phyloP scores from a whole-genome alignment of 257 asterid genomes.

The Galeopsis tetrahit region DNA sequence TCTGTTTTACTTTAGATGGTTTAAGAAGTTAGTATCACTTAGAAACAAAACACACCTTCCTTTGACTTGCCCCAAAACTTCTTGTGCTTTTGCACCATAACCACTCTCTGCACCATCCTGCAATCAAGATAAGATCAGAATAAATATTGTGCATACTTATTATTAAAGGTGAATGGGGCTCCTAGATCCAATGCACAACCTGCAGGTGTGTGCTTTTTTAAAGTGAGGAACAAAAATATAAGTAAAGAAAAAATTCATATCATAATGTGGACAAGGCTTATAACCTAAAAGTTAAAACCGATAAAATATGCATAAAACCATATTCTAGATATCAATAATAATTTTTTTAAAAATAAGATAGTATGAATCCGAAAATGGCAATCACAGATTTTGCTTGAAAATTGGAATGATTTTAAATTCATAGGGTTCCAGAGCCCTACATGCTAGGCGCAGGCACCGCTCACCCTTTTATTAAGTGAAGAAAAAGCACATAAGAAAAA shows the following conservation, averaged over 20 bases:
- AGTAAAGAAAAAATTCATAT: not conserved
- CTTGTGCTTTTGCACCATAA: slow-evolving; percentile 99
- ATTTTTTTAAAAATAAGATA: not conserved
- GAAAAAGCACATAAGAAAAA: not conserved
- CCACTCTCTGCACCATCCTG: slow-evolving; percentile 96
- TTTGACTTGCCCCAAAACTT: slow-evolving; percentile 88
- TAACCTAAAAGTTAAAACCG: not conserved
- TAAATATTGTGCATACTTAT: not conserved
- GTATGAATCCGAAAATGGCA: not conserved
- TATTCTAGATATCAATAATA: not conserved
- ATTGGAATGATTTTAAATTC: not conserved
- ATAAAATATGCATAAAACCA: not conserved
- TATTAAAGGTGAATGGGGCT: not conserved
- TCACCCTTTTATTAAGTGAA: not conserved
- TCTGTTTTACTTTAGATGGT: not conserved
- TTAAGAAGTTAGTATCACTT: slow-evolving; percentile 13
- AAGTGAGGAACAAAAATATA: not conserved
- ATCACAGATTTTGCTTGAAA: not conserved
- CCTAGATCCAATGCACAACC: too few relatives aligned
- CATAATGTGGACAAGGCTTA: not conserved
- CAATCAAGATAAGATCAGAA: slow-evolving; percentile 28
- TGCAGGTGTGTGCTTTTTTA: not conserved
- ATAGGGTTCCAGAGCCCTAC: not conserved
- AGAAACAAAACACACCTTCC: slow-evolving; percentile 73
- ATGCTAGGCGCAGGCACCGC: too few relatives aligned